Evolutionary conservation across 2,329 filamentous ascomycete genomes (phyloP).

Genomic region (Verticillium dahliae): DNA sequence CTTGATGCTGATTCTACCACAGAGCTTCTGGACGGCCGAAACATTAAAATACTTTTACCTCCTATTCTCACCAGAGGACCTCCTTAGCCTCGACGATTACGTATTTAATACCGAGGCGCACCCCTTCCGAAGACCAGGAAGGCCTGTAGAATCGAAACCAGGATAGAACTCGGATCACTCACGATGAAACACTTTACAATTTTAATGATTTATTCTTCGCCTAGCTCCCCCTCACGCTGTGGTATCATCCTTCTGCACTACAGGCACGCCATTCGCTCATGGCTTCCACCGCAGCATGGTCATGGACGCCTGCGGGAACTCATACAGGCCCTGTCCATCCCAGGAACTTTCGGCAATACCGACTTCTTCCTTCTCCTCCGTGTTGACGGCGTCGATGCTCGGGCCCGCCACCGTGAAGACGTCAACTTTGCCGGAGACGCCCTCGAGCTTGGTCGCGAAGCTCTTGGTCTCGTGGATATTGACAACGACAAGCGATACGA

Average conservation of each 20-base stretch:
- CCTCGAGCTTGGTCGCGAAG: conserved; percentile 54
- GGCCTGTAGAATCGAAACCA: not conserved
- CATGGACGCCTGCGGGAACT: conserved; percentile 64
- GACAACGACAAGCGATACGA: conserved; percentile 62
- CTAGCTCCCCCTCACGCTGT: not conserved
- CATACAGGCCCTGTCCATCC: conserved; percentile 55
- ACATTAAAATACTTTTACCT: conserved; percentile 72
- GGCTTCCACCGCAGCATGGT: conserved; percentile 58
- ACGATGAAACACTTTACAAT: not conserved
- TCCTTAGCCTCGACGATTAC: conserved; percentile 61
- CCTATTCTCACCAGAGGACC: conserved; percentile 57
- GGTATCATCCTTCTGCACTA: not conserved
- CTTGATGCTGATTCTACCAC: conserved; percentile 11
- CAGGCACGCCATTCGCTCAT: not conserved
- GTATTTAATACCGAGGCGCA: conserved; percentile 53
- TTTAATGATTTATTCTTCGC: not conserved
- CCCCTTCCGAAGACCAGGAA: conserved; percentile 22
- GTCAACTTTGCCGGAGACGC: conserved; percentile 42
- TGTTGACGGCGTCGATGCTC: conserved; percentile 54
- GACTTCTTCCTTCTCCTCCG: conserved; percentile 55
- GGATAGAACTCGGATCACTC: not conserved
- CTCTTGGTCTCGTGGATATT: conserved; percentile 60
- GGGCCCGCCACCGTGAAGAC: conserved; percentile 59
- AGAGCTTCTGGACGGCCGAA: conserved; percentile 68
- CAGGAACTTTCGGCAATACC: conserved; percentile 38